Evolutionary conservation across 495 filamentous ascomycete species (phyloP).

Genomic region (Penicillium cataractarum): DNA sequence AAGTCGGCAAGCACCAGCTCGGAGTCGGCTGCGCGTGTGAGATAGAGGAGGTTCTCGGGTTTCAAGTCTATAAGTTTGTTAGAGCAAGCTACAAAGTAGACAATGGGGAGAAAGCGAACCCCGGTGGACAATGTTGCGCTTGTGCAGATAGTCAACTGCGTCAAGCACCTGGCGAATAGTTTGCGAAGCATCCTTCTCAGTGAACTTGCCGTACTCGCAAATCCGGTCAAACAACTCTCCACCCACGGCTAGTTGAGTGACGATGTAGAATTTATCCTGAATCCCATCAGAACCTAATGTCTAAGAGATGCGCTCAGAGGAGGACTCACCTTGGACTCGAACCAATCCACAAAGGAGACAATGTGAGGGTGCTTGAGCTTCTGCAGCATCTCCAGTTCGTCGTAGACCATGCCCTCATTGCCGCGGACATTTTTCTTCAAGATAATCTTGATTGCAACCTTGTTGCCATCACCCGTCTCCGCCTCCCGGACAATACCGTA

Average conservation of each 20-base stretch:
- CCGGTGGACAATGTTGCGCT: constrained; percentile 95
- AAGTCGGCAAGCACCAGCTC: constrained; percentile 95
- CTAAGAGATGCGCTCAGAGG: background rate
- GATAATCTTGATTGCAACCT: constrained; percentile 98
- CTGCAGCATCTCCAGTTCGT: constrained; percentile 93
- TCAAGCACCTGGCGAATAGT: constrained; percentile 95
- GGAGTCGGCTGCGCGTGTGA: constrained; percentile 74
- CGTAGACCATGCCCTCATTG: constrained; percentile 98
- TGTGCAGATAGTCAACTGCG: constrained; percentile 92
- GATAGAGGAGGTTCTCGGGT: constrained; percentile 96
- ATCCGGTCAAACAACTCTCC: constrained; percentile 98
- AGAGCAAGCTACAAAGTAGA: constrained; percentile 8
- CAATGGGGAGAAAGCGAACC: constrained; percentile 53
- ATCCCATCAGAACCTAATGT: constrained; percentile 12
- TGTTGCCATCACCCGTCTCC: constrained; percentile 71
- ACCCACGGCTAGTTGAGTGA: constrained; percentile 94
- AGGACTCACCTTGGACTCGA: constrained; percentile 76
- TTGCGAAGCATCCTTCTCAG: constrained; percentile 96
- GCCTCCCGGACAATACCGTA: constrained; percentile 99
- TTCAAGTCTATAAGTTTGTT: constrained; percentile 75
- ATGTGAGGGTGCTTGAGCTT: constrained; percentile 91
- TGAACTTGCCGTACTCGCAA: constrained; percentile 98
- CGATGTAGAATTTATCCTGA: constrained; percentile 99
- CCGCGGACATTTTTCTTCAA: constrained; percentile 99
- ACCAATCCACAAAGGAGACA: constrained; percentile 98